Evolutionary conservation across 1,284 basidiomycete species (phyloP), one percentile per base, ranked within the genome.

Genomic region (Cryptococcus depauperatus): DNA sequence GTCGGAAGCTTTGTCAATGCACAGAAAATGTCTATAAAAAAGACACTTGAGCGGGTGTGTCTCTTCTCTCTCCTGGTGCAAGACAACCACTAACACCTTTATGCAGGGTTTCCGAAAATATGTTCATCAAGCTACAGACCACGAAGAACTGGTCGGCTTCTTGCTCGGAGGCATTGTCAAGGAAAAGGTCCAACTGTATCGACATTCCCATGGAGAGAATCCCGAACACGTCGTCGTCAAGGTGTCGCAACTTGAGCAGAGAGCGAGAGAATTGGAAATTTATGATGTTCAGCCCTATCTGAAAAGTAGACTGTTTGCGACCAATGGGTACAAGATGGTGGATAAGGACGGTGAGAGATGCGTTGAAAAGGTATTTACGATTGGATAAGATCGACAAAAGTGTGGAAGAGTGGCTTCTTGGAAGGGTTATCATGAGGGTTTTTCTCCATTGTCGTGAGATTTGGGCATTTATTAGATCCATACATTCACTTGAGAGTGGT

Each of bases 1-100:
- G 83, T 99, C 22, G 84, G 84, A 48, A 91, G 86, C 71, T 99
- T 99, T 68, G 87, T 99, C 47, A 90, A 74, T 57, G 87, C 93
- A 16, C 95, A 98, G 68, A 99, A 99, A 76, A 86, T 92, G 78
- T 90, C 85, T 51, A 91, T 98, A 73, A 97, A 97, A 78, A 93
- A 89, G 75, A 92, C 91, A 14, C 76, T 99, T 35, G 89, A 98
- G 72, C 77, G 95, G 59, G 90, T 91, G 61, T 51, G 84, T 77
- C 6, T 4, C n/a, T 11, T 10, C 21, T 34, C 26, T 48, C 39
- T 41, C 4, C n/a, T n/a, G n/a, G n/a, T 32, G 11, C 6, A 41
- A 18, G 13, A 22, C 14, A 16, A 4, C 18, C 10, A 18, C 32
- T 43, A 33, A 35, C 32, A 18, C n/a, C n/a, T 14, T 14, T 16